phyloP scores from a whole-genome alignment of 192 early-diverging fungal genomes.

The Anaeromyces robustus region DNA sequence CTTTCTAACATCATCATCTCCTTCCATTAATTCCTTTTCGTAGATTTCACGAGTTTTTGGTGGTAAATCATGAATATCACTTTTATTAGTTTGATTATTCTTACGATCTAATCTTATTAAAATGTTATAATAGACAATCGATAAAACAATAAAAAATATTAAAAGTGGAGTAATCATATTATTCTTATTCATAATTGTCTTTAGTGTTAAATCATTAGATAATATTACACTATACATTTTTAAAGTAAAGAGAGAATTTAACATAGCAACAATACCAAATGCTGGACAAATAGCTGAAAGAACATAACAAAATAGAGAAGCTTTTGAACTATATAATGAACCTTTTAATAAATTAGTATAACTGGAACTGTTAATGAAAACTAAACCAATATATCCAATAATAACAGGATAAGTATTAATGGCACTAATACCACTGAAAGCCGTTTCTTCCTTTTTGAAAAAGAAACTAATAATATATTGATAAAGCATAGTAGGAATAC shows the following conservation, averaged over 20 bases:
- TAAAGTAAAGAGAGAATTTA: background rate
- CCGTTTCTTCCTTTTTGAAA: background rate
- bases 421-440: background rate
- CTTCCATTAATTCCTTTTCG: too few species aligned
- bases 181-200: background rate
- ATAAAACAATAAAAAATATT: background rate
- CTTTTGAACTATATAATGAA: background rate
- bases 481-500: background rate
- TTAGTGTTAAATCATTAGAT: background rate
- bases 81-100: too few species aligned
- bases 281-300: background rate
- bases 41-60: too few species aligned
- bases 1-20: too few species aligned
- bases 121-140: too few species aligned
- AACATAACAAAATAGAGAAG: background rate
- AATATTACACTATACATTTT: background rate
- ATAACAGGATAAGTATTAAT: background rate
- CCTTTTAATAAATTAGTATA: background rate
- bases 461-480: background rate
- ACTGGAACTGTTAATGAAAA: background rate
- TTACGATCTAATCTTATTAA: too few species aligned
- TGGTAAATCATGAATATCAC: too few species aligned
- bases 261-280: background rate
- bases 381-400: background rate
- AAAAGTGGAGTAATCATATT: background rate